Conservation (phyloP, 768 basidiomycete species). For the Panaeolus cyanescens region DNA sequence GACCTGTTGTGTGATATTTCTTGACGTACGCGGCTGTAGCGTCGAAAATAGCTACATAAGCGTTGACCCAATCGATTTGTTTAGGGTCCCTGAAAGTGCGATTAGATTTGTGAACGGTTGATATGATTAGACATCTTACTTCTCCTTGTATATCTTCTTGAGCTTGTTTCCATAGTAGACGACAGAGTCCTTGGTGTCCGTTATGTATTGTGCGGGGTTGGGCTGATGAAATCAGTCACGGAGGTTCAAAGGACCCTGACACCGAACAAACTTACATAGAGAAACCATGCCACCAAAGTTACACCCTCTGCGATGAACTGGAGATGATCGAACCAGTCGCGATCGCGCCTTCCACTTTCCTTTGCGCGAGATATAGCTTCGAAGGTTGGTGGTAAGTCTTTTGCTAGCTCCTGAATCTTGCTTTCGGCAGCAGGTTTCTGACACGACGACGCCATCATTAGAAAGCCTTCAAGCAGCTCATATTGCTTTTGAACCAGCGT, state of each 20-base stretch:
- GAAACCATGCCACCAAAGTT: constrained; percentile 85
- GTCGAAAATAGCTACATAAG: constrained; percentile 71
- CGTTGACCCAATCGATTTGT: constrained; percentile 87
- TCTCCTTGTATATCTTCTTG: constrained; percentile 91
- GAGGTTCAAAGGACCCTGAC: background rate
- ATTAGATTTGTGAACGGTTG: constrained; percentile 10
- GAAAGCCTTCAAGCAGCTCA: constrained; percentile 63
- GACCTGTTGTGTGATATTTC: constrained; percentile 83
- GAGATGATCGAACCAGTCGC: constrained; percentile 83
- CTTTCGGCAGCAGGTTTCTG: constrained; percentile 71
- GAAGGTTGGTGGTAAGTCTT: constrained; percentile 70
- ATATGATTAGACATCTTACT: constrained; percentile 56
- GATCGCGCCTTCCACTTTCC: constrained; percentile 76
- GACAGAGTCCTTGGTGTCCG: constrained; percentile 82
- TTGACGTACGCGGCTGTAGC: constrained; percentile 80
- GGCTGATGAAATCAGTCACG: constrained; percentile 45
- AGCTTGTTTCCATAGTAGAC: constrained; percentile 89
- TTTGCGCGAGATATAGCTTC: constrained; percentile 79
- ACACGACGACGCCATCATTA: constrained; percentile 71
- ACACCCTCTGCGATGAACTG: constrained; percentile 82
- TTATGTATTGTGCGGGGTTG: constrained; percentile 81
- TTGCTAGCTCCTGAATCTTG: constrained; percentile 56
- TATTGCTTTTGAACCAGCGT: constrained; percentile 68
- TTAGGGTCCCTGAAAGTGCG: constrained; percentile 65
- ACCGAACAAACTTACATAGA: constrained; percentile 54